Conservation (phyloP, 108 stramenopile species). For the Nitzschia sp. region DNA sequence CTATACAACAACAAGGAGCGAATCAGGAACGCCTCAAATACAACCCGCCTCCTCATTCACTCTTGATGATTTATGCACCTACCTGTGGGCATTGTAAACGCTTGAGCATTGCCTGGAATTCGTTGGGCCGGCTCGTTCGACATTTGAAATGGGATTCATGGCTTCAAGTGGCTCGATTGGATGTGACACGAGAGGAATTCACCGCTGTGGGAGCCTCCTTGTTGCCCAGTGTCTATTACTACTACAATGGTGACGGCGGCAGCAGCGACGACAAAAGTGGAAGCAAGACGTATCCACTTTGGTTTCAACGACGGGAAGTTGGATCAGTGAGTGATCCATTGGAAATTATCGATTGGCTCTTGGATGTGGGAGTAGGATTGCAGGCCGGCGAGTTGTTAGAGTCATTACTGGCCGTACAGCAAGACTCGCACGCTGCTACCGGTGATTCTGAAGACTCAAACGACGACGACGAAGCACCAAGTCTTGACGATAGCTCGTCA, state of each 20-base stretch:
- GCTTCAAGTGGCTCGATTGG: constrained; percentile 54
- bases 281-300: neutral
- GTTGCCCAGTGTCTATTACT: constrained; percentile 9
- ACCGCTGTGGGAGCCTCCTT: constrained; percentile 13
- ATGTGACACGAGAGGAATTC: constrained; percentile 37
- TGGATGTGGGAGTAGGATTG: constrained; percentile 28
- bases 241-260: neutral
- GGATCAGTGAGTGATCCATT: constrained; percentile 36
- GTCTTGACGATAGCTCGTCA: too few relatives aligned
- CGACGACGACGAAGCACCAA: too few relatives aligned
- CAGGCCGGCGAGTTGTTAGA: constrained; percentile 17
- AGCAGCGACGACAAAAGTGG: neutral
- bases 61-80: constrained; percentile 54
- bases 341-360: constrained; percentile 29
- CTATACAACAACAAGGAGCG: neutral
- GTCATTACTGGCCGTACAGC: neutral
- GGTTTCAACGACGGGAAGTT: constrained; percentile 1
- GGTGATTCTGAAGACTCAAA: too few relatives aligned
- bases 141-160: constrained; percentile 52
- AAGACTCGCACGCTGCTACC: too few relatives aligned
- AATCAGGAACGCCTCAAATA: neutral
- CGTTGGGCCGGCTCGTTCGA: constrained; percentile 51
- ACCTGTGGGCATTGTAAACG: constrained; percentile 86
- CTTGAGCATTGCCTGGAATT: constrained; percentile 67
- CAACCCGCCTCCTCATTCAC: constrained; percentile 37